Evolutionary conservation across 306 rosid species (phyloP), one percentile per base, ranked within the genome.

Genomic region (Benincasa hispida): DNA sequence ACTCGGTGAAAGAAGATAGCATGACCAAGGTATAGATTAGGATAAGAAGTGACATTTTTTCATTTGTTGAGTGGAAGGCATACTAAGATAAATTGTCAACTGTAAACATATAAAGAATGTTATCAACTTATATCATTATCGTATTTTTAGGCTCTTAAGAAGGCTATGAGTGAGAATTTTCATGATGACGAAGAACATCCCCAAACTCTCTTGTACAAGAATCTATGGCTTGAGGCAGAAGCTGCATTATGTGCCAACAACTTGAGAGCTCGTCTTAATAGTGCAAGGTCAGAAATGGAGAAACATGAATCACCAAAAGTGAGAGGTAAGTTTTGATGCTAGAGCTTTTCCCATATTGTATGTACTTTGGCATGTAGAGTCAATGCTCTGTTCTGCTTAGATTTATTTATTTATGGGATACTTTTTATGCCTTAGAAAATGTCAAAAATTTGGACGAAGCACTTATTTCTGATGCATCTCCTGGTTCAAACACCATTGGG

Each of bases 221-320:
- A 89, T 74, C 90, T 95, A 17, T 95, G 99, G 99, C 96, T 92
- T 10, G 98, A 95, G 82, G 97, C 99, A 74, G 99, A 95, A 85
- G 99, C 99, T 85, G 88, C 84, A 73, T 79, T 95, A 19, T 95
- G 96, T 83, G 86, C 96, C 34, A 37, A 81, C 78, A 80, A 77
- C 68, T 90, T 81, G 83, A 95, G 66, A 82, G 92, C 88, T 80
- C 99, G 97, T 32, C 92, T 82, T 80, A 80, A 84, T 83, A 85
- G 87, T 63, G 75, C 89, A 81, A 95, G 89, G 86, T 81, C 55
- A 67, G 96, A 92, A 86, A 90, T 90, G 89, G 93, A 90, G 77
- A 86, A 81, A 75, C 35, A 58, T 35, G 75, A 68, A 68, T 81
- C 78, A 21, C 77, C 48, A 73, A 80, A 77, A 62, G 87, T 81